These are phyloP conservation scores for Glarea lozoyensis DNA, from an alignment of 495 filamentous ascomycete genomes.

Conservation along the genomic window DNA sequence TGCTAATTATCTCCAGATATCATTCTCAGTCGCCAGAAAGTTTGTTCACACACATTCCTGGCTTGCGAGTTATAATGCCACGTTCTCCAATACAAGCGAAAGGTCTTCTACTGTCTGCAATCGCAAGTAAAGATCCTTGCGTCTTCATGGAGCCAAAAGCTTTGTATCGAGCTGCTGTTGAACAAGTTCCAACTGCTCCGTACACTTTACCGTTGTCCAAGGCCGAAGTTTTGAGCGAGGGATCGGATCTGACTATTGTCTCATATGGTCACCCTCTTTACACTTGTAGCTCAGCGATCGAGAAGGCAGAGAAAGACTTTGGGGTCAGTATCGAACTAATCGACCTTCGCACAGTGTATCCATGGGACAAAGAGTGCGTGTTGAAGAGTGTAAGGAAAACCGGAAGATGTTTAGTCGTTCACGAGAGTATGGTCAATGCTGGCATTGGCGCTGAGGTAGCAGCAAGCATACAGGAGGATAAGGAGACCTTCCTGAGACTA, in stretches of 20 bases:
- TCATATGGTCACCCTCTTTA: slow-evolving; percentile 93
- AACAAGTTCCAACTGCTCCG: slow-evolving; percentile 77
- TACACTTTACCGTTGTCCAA: slow-evolving; percentile 83
- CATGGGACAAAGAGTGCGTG: slow-evolving; percentile 86
- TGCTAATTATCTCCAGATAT: slow-evolving; percentile 42
- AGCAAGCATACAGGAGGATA: slow-evolving; percentile 77
- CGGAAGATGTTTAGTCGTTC: slow-evolving; percentile 82
- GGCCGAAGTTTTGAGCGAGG: slow-evolving; percentile 80
- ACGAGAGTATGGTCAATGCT: slow-evolving; percentile 93
- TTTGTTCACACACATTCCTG: slow-evolving; percentile 87
- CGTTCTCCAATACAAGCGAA: slow-evolving; percentile 89
- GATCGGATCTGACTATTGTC: slow-evolving; percentile 76
- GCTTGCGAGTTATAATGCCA: slow-evolving; percentile 82
- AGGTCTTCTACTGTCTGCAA: slow-evolving; percentile 75
- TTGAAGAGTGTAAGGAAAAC: slow-evolving; percentile 83
- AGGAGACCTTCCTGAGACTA: slow-evolving; percentile 71
- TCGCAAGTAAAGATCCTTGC: slow-evolving; percentile 78
- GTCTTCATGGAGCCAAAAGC: slow-evolving; percentile 97
- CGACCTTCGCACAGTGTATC: slow-evolving; percentile 85
- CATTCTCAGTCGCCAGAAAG: slow-evolving; percentile 92
- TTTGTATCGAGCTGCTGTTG: slow-evolving; percentile 87
- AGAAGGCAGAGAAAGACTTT: slow-evolving; percentile 71
- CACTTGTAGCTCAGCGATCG: slow-evolving; percentile 71
- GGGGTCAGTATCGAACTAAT: slow-evolving; percentile 80
- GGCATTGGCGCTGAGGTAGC: slow-evolving; percentile 92